Base-by-base conservation (phyloP, 805 yeast species). In the Cyberlindnera nakhonratchasimensis region DNA sequence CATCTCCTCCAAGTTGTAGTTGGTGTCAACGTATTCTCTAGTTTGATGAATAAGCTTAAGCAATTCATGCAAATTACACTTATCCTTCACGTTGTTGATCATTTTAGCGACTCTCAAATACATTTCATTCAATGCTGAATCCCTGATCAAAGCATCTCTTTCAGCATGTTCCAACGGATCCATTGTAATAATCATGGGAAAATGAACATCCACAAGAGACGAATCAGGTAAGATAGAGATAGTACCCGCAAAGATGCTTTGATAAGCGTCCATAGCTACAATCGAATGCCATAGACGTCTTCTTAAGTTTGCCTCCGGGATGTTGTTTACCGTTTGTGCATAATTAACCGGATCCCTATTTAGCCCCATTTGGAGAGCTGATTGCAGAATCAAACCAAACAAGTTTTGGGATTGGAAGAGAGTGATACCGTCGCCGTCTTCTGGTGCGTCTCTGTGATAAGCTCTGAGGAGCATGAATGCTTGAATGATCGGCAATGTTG, bases 301-400 rank as follows among this genome's bases (percentile, higher is more conserved):
- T 41, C 56, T 45, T 18, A 51, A 17, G 24, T 53, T 48, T 1
- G 44, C 32, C 14, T 36, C 47, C 8, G 18, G n/a, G 11, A 36
- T 10, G 39, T 50, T 38, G 14, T 35, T 39, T 1, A n/a, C 17
- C 2, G 37, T 42, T 47, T 42, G 57, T 21, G 36, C 8, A 20
- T 48, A 62, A 7, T 46, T 45, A 13, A 51, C 53, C 0, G 79
- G 79, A 33, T 75, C 81, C 36, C 75, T 55, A 47, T 75, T 62
- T 29, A 75, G 51, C 0, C 79, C 80, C 43, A 74, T 50, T 4
- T 66, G 55, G 16, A 66, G 46, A 0, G 75, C 75, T 62, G 70
- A 66, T 41, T 73, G 77, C 5, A 66, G 45, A 5, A 67, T 53
- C 30, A 70, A 51, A 0, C 68, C 70, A 10, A 62, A 58, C 16